These are phyloP conservation scores for Gossypium mustelinum DNA, from an alignment of 345 rosid species.

Conservation along the genomic window DNA sequence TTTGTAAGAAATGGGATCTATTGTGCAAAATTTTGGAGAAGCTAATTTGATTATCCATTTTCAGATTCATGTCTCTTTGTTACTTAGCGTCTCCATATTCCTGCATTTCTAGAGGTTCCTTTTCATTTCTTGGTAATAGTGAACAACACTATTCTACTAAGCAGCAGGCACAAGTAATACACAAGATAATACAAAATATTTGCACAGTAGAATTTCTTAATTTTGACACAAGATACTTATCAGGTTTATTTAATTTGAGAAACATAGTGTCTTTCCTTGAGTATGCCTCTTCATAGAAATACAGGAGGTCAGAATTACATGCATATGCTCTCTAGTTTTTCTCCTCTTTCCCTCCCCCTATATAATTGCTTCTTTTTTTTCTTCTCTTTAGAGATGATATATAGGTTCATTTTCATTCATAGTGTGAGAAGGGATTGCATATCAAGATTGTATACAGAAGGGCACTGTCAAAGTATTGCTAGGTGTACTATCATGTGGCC, in stretches of 20 bases:
- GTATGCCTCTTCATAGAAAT: not conserved
- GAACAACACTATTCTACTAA: not conserved
- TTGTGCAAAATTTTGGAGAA: not conserved
- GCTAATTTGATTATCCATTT: not conserved
- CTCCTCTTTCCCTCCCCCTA: not conserved
- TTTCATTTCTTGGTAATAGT: not conserved
- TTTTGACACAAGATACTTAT: not conserved
- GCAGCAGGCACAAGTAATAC: not conserved
- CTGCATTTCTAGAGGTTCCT: not conserved
- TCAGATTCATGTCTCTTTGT: not conserved
- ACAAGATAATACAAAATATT: not conserved
- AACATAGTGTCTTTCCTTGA: not conserved
- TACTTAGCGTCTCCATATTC: not conserved
- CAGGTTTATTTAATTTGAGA: not conserved
- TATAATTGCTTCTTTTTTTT: not conserved
- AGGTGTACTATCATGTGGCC: not conserved
- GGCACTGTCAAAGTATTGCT: not conserved
- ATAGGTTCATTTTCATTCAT: not conserved
- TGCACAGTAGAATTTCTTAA: not conserved
- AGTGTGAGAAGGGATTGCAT: not conserved
- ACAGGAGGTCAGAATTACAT: not conserved
- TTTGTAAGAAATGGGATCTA: not conserved
- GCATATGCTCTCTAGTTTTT: not conserved
- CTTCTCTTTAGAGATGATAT: not conserved
- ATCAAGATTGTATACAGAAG: not conserved